Evolutionary conservation across 2,329 filamentous ascomycete genomes (phyloP), one percentile per base, ranked within the genome.

Genomic region (Aspergillus brasiliensis): DNA sequence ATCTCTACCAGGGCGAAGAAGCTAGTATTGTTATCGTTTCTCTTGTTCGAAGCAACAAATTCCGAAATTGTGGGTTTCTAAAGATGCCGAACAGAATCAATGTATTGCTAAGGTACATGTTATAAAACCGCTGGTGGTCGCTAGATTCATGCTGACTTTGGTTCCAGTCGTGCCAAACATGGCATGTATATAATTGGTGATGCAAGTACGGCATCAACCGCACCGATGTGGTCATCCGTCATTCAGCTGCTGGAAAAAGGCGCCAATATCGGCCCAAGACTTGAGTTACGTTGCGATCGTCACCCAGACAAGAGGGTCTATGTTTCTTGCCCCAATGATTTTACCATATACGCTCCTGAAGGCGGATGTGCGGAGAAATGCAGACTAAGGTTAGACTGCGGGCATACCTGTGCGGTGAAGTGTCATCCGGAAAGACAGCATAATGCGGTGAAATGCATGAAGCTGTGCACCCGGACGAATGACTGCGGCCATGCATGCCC

Each of bases 171-270:
- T 46, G 63, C 63, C 5, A 56, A 62, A 34, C 61, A 65, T 34
- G 63, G 63, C 1, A 64, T 65, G 63, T 64, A 65, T 40, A 48
- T 65, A 5, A 61, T 65, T 25, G 62, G 63, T 5, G 48, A 65
- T 57, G 55, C 63, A 15, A 34, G 51, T 19, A 65, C 63, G 4
- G 58, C 55, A 8, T 53, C 38, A 2, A 40, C 31, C 23, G 59
- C 58, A 34, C 61, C 59, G n/a, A 62, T 65, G 61, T 65, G 63
- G 63, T 34, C 38, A 25, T 60, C 56, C 11, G 53, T 57, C 3
- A 28, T 59, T 5, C 25, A 27, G 34, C 55, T 57, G n/a, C 21
- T 56, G 2, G 31, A 55, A 34, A 23, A 44, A 23, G 31, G 27
- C 11, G 25, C n/a, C 5, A 57, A 58, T 23, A 53, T 64, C 40